Evolutionary conservation across 2,329 filamentous ascomycete genomes (phyloP).

Genomic region (Cercospora nicotianae): DNA sequence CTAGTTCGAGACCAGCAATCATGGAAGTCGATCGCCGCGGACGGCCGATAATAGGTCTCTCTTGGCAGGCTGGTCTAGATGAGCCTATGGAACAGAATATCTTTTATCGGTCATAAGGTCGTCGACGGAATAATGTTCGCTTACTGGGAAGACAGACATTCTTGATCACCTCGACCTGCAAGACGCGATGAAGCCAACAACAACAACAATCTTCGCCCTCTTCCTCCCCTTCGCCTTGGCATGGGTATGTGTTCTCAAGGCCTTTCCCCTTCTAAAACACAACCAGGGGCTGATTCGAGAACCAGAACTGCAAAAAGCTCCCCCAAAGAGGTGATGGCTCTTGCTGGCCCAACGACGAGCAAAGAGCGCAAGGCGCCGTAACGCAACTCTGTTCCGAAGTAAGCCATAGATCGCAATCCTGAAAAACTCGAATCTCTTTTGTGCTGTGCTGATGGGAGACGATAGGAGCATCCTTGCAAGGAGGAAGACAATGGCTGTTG

Average conservation of each 20-base stretch:
- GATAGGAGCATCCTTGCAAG: not conserved
- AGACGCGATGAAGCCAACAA: too few species aligned
- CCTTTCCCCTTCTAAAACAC: too few species aligned
- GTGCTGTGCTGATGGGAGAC: too few species aligned
- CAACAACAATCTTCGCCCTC: too few species aligned
- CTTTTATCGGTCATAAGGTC: too few species aligned
- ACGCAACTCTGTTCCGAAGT: not conserved
- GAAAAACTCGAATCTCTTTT: too few species aligned
- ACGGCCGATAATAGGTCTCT: not conserved
- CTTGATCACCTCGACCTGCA: too few species aligned
- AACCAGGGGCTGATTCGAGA: not conserved
- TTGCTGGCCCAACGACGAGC: not conserved
- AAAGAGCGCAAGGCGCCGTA: not conserved
- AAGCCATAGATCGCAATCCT: not conserved
- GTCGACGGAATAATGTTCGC: too few species aligned
- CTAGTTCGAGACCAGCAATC: not conserved
- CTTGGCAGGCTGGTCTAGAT: not conserved
- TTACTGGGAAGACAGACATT: too few species aligned
- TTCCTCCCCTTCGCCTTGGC: too few species aligned
- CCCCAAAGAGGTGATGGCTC: not conserved
- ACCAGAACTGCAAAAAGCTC: not conserved
- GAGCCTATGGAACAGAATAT: too few species aligned
- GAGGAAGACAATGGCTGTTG: not conserved
- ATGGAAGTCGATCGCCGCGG: not conserved
- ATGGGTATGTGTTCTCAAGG: too few species aligned